Evolutionary conservation across 2,329 filamentous ascomycete species (phyloP), one percentile per base, ranked within the genome.

Genomic region (Xenosphaeropsis pyriputrescens): DNA sequence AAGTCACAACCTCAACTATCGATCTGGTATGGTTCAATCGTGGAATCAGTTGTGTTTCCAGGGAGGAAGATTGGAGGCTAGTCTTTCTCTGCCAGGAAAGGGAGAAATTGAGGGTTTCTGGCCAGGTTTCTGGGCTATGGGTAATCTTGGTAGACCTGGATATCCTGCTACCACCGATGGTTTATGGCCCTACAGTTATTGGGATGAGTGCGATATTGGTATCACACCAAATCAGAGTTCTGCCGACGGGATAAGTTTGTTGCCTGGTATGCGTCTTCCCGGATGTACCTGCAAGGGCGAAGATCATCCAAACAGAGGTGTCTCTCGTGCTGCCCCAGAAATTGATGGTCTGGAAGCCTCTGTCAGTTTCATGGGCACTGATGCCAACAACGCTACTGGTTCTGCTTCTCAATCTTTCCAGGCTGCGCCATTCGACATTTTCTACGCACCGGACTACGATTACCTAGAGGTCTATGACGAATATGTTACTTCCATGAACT

Each of bases 41-140:
- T 83, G 78, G 78, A 83, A 83, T 54, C 72, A 80, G 51, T 53
- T 83, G 39, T 81, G 79, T 55, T 83, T 82, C 60, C 81, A 79
- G 43, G 76, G 77, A 22, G 79, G 79, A 3, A 68, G 77, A 35
- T 51, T 84, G 12, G 79, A 84, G 57, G 76, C 76, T 15, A 79
- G 74, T 49, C 73, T 83, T 37, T 83, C 78, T 4, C 61, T 84
- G 5, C 79, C 79, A 12, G 79, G 78, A 13, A 58, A 64, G 34
- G 79, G 78, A 34, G 74, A 81, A 44, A 68, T 73, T 12, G 66
- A 72, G 39, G 79, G 79, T 40, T 79, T 83, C 57, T 84, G 79
- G 79, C 79, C 79, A 32, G 79, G 79, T 56, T 79, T 82, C 56
- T 84, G 79, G 79, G 66, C 76, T 0, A 81, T 84, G 75, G 79